These are phyloP conservation scores for Daldinia sp. DNA, from an alignment of 2,329 filamentous ascomycete genomes.

Conservation along the genomic window DNA sequence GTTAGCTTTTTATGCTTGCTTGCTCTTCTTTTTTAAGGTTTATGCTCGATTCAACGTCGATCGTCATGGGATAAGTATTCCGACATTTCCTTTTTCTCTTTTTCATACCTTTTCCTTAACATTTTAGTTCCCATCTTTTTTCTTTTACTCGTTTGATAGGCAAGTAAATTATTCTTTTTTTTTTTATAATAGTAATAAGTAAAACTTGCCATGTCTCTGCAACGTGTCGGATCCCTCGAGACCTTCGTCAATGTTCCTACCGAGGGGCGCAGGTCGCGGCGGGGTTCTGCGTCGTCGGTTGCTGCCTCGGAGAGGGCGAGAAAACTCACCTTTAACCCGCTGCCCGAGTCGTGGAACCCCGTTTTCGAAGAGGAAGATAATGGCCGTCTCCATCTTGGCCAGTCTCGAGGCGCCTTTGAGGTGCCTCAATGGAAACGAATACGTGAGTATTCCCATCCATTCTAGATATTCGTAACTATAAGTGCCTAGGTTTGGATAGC, in stretches of 20 bases:
- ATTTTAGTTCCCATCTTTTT: neutral
- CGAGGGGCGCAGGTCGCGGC: slow-evolving; percentile 55
- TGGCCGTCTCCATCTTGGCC: slow-evolving; percentile 50
- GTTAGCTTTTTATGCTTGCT: slow-evolving; percentile 16
- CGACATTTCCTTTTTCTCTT: slow-evolving; percentile 2
- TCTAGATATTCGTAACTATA: neutral
- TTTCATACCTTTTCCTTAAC: neutral
- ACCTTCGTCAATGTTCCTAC: slow-evolving; percentile 60
- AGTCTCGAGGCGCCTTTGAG: slow-evolving; percentile 65
- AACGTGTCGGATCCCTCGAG: slow-evolving; percentile 66
- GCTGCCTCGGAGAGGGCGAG: slow-evolving; percentile 63
- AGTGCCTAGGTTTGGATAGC: neutral
- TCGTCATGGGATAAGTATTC: slow-evolving; percentile 27
- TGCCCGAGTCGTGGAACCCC: slow-evolving; percentile 65
- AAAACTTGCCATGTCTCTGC: slow-evolving; percentile 61
- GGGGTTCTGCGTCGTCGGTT: slow-evolving; percentile 54
- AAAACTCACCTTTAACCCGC: slow-evolving; percentile 66
- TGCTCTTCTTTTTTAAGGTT: slow-evolving; percentile 6
- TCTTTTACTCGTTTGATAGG: slow-evolving; percentile 5
- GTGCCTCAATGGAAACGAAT: slow-evolving; percentile 67
- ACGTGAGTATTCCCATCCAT: slow-evolving; percentile 55
- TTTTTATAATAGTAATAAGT: neutral
- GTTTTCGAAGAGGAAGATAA: slow-evolving; percentile 55
- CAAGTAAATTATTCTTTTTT: slow-evolving; percentile 12
- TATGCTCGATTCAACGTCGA: slow-evolving; percentile 13